phyloP scores from a whole-genome alignment of 768 basidiomycete species.

The Mycena leptocephala region DNA sequence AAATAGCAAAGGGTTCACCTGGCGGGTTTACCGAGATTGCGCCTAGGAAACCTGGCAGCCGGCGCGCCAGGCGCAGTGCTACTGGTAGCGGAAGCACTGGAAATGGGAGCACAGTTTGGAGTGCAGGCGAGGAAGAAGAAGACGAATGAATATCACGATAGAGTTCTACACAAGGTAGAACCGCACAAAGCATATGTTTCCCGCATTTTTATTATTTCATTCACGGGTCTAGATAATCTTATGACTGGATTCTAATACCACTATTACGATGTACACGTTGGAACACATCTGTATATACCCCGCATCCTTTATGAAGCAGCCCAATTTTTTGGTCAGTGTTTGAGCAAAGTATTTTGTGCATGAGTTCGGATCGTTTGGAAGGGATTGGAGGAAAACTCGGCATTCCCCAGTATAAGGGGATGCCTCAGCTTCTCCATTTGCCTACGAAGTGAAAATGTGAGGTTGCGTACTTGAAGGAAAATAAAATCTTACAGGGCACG shows the following conservation, averaged over 20 bases:
- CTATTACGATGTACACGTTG: constrained; percentile 18
- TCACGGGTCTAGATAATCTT: constrained; percentile 24
- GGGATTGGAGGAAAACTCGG: constrained; percentile 78
- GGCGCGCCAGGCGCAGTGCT: constrained; percentile 73
- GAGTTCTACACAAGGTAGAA: constrained; percentile 11
- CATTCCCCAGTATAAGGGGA: constrained; percentile 78
- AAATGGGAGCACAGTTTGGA: constrained; percentile 82
- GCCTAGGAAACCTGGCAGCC: constrained; percentile 65
- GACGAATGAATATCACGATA: not conserved
- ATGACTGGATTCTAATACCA: constrained; percentile 15
- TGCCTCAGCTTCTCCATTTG: constrained; percentile 78
- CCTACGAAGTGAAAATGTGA: constrained; percentile 52
- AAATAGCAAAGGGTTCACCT: constrained; percentile 81
- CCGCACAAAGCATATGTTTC: constrained; percentile 2
- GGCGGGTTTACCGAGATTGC: constrained; percentile 88
- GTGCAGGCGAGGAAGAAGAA: constrained; percentile 79
- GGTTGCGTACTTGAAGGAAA: constrained; percentile 5
- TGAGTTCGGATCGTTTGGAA: constrained; percentile 87
- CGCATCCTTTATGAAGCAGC: not conserved
- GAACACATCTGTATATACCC: constrained; percentile 30
- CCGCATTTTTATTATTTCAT: constrained; percentile 19
- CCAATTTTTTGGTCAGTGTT: too few relatives aligned
- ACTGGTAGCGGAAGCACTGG: constrained; percentile 73
- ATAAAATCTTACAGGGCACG: constrained; percentile 72
- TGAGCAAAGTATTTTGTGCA: constrained; percentile 83